These are phyloP conservation scores for Aspergillus sp. DNA, from an alignment of 2,329 filamentous ascomycete genomes.

Conservation along the genomic window DNA sequence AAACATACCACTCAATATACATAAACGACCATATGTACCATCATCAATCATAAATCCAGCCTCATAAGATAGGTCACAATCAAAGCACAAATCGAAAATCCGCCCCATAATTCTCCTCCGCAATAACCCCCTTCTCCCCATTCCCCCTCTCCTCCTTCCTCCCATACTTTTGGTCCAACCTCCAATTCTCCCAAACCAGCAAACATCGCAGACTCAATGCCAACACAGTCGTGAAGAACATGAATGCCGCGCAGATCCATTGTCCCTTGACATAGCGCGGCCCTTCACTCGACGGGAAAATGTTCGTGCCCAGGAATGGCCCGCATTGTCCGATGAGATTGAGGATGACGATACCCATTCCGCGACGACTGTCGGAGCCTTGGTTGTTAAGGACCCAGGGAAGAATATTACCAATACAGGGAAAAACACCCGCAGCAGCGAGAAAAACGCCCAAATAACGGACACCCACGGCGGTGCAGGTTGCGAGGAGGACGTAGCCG, in stretches of 20 bases:
- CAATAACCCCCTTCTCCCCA: constrained; percentile 13
- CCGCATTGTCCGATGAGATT: constrained; percentile 62
- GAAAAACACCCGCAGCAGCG: constrained; percentile 58
- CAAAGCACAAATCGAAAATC: constrained; percentile 33
- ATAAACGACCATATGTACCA: not conserved
- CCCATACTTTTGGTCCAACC: constrained; percentile 47
- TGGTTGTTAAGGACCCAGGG: constrained; percentile 66
- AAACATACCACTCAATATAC: not conserved
- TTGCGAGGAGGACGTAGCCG: constrained; percentile 61
- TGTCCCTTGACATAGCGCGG: constrained; percentile 50
- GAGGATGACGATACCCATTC: constrained; percentile 59
- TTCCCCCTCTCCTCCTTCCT: constrained; percentile 16
- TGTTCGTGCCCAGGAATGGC: constrained; percentile 56
- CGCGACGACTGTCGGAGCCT: constrained; percentile 60
- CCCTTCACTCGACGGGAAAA: constrained; percentile 50
- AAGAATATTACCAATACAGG: constrained; percentile 62
- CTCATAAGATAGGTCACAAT: not conserved
- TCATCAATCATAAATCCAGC: not conserved
- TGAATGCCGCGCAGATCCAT: constrained; percentile 56
- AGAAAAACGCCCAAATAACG: constrained; percentile 50
- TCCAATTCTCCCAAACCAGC: constrained; percentile 54
- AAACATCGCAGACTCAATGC: constrained; percentile 49
- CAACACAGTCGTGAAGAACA: constrained; percentile 52
- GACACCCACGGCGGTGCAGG: constrained; percentile 44
- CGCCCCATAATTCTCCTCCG: constrained; percentile 36